Base-by-base conservation (phyloP, 441 rosid species). In the Syzygium malaccense region DNA sequence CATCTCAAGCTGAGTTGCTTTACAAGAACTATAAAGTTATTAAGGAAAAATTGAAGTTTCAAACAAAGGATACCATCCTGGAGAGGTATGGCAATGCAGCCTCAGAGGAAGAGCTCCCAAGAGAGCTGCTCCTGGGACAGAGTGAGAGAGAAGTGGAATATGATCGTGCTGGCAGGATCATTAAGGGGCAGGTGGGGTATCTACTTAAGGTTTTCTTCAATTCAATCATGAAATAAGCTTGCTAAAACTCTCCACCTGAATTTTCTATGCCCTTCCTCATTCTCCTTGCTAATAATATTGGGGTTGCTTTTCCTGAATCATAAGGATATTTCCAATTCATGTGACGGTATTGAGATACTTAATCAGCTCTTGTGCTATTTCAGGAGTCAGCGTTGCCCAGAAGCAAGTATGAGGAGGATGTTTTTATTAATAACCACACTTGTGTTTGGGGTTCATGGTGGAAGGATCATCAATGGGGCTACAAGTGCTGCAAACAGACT, bases 61-160 rank as follows among this genome's bases (percentile, higher is more conserved):
- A 92, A 84, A 94, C 93, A 17, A 96, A 95, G 91, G 98, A 96
- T 89, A 92, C 94, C 14, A 96, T 96, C 60, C 90, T 94, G 94
- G 97, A 95, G 87, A 96, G 95, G 91, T 96, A 96, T 45, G 98
- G 99, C 20, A 97, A 97, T 91, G 98, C 98, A 25, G 97, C 97
- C 32, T 92, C 91, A 88, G 94, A 90, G 87, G 97, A 95, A 92
- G 98, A 95, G 86, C 57, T 94, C 87, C 98, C 98, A 9, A 92
- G 86, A 90, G 97, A 96, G 90, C 96, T 96, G 89, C 92, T 96
- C 18, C 89, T 95, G 86, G 98, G 98, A 48, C 98, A 96, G 88
- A 95, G 95, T 32, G 98, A 96, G 89, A 92, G 94, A 55, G 94
- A 96, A 64, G 98, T 95, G 53, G 97, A 96, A 90, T 96, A 95